Base-by-base conservation (phyloP, 2,329 filamentous ascomycete species). In the Chaetothyriales sp. region DNA sequence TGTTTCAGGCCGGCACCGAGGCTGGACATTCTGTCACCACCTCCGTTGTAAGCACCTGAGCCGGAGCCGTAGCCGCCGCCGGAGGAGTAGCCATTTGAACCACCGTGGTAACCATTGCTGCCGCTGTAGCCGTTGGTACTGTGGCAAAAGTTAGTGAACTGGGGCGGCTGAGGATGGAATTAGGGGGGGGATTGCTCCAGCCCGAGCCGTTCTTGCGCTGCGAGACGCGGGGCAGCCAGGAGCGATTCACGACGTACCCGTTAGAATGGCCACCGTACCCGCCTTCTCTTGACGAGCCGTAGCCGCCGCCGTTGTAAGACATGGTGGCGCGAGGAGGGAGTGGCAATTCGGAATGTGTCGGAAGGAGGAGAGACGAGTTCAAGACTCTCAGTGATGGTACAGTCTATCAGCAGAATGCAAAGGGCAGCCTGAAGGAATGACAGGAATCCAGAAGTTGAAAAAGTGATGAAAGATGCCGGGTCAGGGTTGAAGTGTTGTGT, bases 21-120 rank as follows among this genome's bases (percentile, higher is more conserved):
- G 69, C 85, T 83, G 62, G 82, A 85, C 92, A 98, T 98, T 64
- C 86, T 83, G 73, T 98, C 92, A 69, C 90, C 89, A 60, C 78
- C 81, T 52, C 77, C 71, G 53, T 69, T 69, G 33, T 40, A 40
- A 13, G 33, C 33, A 40, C 33, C 33, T 13, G 33, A 40, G 49
- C 67, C 67, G 10, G 18, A 18, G 43, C 70, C n/a, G n/a, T n/a
- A n/a, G n/a, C n/a, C n/a, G n/a, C n/a, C 67, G 49, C 70, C 64
- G 53, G 69, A 69, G 55, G 70, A 73, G 62, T 74, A 73, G 50
- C 75, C 73, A 56, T 73, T 73, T 54, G 72, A 69, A 61, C 74
- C 74, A 59, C 77, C 77, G 57, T 62, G 60, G 44, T 62, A 64
- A 37, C 61, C 58, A 49, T 60, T 59, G 43, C 61, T 64, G 52